Percentiles rank a stretch among this genome's conserved stretches.
Conservation (phyloP, 2,329 filamentous ascomycete genomes). For the Mycosphaerella arachidis region DNA sequence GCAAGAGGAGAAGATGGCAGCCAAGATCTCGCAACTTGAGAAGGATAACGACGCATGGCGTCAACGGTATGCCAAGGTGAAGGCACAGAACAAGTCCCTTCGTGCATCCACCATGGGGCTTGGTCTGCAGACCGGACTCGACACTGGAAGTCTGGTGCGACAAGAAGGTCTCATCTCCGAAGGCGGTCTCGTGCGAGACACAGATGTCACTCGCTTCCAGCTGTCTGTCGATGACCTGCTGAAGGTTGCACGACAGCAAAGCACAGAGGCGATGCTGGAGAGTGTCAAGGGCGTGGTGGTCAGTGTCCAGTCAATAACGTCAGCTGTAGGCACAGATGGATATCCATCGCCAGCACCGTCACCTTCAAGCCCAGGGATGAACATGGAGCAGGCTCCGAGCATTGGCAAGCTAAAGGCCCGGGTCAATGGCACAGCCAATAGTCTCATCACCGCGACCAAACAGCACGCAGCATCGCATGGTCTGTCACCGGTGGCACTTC, state of each 20-base stretch:
- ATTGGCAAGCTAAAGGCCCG: conserved; percentile 61
- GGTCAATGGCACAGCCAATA: conserved; percentile 91
- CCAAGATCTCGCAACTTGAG: conserved; percentile 70
- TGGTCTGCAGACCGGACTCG: conserved; percentile 49
- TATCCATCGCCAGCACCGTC: conserved; percentile 31
- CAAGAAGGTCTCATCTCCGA: conserved; percentile 56
- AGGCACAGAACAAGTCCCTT: conserved; percentile 78
- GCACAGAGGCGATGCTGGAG: conserved; percentile 70
- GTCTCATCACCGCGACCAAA: conserved; percentile 89
- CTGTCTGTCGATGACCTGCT: conserved; percentile 89
- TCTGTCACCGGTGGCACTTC: conserved; percentile 83
- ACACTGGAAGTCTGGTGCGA: conserved; percentile 62
- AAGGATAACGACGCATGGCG: conserved; percentile 86
- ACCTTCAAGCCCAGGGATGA: conserved; percentile 21
- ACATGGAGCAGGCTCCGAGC: conserved; percentile 33
- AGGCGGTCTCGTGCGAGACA: conserved; percentile 77
- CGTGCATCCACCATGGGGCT: conserved; percentile 76
- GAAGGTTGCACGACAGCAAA: conserved; percentile 67
- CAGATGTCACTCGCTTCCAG: conserved; percentile 93
- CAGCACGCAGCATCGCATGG: conserved; percentile 81
- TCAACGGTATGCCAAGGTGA: conserved; percentile 78
- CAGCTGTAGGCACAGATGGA: conserved; percentile 55
- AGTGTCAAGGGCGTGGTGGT: conserved; percentile 83
- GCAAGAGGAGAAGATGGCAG: conserved; percentile 72
- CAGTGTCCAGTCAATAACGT: conserved; percentile 76